phyloP scores from a whole-genome alignment of 805 yeast species.

The Sungouiozyma intestinalis region DNA sequence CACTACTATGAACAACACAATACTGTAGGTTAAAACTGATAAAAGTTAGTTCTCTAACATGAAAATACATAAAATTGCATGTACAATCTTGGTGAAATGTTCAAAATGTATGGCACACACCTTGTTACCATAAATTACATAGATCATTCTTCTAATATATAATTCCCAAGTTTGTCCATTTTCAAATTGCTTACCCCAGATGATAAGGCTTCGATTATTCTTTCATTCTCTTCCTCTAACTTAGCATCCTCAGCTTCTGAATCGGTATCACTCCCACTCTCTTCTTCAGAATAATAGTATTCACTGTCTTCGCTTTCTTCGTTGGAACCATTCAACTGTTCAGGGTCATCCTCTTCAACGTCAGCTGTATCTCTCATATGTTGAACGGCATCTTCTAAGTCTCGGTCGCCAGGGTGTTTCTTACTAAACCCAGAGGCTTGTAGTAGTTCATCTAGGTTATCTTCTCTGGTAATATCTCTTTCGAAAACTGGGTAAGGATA shows the following conservation, averaged over 20 bases:
- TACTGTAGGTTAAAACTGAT: no score
- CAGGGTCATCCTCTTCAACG: conserved; percentile 41
- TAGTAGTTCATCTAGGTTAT: conserved; percentile 70
- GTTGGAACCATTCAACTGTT: conserved; percentile 34
- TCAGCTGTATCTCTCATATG: conserved; percentile 41
- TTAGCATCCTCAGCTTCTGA: conserved; percentile 27
- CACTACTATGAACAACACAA: no score
- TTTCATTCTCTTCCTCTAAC: conserved; percentile 40
- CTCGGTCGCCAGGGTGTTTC: conserved; percentile 44
- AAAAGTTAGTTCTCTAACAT: no score
- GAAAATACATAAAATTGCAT: no score
- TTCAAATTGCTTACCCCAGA: conserved; percentile 54
- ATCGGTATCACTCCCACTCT: conserved; percentile 24
- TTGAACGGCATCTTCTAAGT: conserved; percentile 67
- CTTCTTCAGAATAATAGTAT: conserved; percentile 20
- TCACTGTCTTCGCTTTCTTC: conserved; percentile 21
- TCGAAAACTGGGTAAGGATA: conserved; percentile 69
- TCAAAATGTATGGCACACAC: no score
- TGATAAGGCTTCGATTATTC: conserved; percentile 61
- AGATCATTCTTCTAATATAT: conserved; percentile 46
- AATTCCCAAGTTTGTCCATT: conserved; percentile 77
- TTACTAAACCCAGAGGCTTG: conserved; percentile 80
- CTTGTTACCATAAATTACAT: no score
- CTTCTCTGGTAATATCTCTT: conserved; percentile 62
- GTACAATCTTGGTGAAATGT: no score